Evolutionary conservation across 495 filamentous ascomycete species (phyloP).

Genomic region (Penicillium steckii): DNA sequence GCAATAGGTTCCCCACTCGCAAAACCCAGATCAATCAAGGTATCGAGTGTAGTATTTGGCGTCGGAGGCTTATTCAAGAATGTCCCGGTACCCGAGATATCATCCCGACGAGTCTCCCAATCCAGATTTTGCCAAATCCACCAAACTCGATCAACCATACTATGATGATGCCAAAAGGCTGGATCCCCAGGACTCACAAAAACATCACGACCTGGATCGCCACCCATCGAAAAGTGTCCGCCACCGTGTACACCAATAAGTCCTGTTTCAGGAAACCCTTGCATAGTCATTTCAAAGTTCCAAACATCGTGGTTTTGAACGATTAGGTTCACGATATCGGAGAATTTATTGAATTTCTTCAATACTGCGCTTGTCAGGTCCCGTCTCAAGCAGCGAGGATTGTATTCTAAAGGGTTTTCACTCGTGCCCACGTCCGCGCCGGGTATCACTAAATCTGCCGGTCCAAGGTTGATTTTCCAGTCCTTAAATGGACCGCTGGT

Average conservation of each 20-base stretch:
- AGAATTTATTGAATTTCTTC: constrained; percentile 49
- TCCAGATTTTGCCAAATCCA: constrained; percentile 71
- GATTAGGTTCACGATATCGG: constrained; percentile 47
- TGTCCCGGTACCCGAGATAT: constrained; percentile 54
- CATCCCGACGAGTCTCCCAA: constrained; percentile 38
- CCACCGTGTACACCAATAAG: constrained; percentile 59
- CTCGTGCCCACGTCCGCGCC: constrained; percentile 16
- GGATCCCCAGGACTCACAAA: constrained; percentile 63
- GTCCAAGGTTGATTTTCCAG: constrained; percentile 52
- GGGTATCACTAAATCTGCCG: constrained; percentile 35
- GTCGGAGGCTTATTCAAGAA: constrained; percentile 53
- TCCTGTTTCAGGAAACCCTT: constrained; percentile 48
- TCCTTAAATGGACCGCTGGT: constrained; percentile 57
- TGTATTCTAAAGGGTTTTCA: constrained; percentile 39
- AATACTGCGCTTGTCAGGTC: constrained; percentile 55
- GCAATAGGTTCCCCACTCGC: constrained; percentile 34
- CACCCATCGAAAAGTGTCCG: constrained; percentile 64
- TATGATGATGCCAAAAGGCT: constrained; percentile 69
- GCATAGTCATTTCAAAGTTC: constrained; percentile 51
- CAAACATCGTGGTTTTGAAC: constrained; percentile 41
- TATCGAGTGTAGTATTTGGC: constrained; percentile 47
- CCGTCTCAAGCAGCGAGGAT: constrained; percentile 65
- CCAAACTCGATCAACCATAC: constrained; percentile 66
- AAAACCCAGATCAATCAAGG: constrained; percentile 41
- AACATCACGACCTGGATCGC: constrained; percentile 59